Conservation (phyloP, 179 eudicot genomes). For the Dionaea muscipula region DNA sequence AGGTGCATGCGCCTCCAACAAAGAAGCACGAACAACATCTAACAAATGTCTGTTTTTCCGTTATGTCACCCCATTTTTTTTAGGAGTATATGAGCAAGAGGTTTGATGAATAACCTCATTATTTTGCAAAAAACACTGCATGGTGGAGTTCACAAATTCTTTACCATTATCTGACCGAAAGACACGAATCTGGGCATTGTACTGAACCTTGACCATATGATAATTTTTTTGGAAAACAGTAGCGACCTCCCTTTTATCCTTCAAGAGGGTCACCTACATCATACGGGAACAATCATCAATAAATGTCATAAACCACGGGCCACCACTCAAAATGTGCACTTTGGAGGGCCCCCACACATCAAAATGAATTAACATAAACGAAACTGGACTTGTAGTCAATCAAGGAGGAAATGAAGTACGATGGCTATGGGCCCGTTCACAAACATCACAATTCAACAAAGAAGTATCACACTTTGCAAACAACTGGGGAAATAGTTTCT, state of each 20-base stretch:
- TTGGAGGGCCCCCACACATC: constrained; percentile 18
- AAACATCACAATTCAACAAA: constrained; percentile 9
- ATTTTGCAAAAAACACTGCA: background rate
- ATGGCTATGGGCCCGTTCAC: constrained; percentile 14
- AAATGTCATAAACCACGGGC: constrained; percentile 18
- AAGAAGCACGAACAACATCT: constrained; percentile 14
- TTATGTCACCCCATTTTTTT: constrained; percentile 12
- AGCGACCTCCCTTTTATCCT: constrained; percentile 14
- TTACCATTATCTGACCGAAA: constrained; percentile 12
- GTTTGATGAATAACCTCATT: constrained; percentile 17
- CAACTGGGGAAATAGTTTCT: constrained; percentile 15
- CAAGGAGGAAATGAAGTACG: constrained; percentile 4
- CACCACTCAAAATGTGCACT: constrained; percentile 8
- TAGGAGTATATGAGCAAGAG: constrained; percentile 12
- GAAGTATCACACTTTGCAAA: constrained; percentile 10
- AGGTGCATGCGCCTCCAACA: constrained; percentile 11
- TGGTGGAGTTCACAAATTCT: constrained; percentile 3
- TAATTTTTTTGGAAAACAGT: constrained; percentile 9
- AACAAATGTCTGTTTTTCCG: constrained; percentile 10
- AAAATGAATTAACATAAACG: constrained; percentile 17
- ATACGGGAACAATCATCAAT: constrained; percentile 16
- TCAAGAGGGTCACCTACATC: constrained; percentile 16
- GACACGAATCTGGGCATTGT: constrained; percentile 4
- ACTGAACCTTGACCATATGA: constrained; percentile 12
- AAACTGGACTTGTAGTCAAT: constrained; percentile 12